phyloP scores from a whole-genome alignment of 2,329 filamentous ascomycete species.

The Lasiodiplodia gonubiensis region DNA sequence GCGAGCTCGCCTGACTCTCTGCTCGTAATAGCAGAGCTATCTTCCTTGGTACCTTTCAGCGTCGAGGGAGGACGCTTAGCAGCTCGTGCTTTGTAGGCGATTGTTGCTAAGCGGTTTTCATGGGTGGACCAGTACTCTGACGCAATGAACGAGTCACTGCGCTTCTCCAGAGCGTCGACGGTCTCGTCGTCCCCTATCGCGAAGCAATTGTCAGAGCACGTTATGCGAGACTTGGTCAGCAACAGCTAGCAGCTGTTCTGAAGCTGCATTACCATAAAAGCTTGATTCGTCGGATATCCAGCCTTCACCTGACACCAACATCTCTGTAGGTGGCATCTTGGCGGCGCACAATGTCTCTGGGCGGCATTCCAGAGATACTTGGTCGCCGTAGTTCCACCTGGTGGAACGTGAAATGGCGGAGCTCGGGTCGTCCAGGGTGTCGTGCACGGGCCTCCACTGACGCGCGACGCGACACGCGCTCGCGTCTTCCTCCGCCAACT shows the following conservation, averaged over 20 bases:
- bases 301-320: conserved; percentile 40
- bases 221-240: neutral
- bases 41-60: neutral
- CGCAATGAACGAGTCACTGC: neutral
- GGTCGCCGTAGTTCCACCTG: neutral
- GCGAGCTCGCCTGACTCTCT: conserved; percentile 31
- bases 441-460: conserved; percentile 4
- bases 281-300: conserved; percentile 52
- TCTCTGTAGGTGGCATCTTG: conserved; percentile 32
- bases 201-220: neutral
- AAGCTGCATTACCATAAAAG: conserved; percentile 49
- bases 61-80: neutral
- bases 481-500: conserved; percentile 18
- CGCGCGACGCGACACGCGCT: conserved; percentile 17
- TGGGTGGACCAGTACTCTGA: conserved; percentile 19
- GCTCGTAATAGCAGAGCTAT: conserved; percentile 27
- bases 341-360: neutral
- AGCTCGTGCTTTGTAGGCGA: conserved; percentile 10
- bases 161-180: conserved; percentile 9
- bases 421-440: neutral
- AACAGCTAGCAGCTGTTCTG: neutral
- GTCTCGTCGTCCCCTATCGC: conserved; percentile 30
- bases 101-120: neutral
- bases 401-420: conserved; percentile 1
- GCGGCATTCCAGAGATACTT: conserved; percentile 5